phyloP scores from a whole-genome alignment of 441 rosid species.

The Brassica balearica region DNA sequence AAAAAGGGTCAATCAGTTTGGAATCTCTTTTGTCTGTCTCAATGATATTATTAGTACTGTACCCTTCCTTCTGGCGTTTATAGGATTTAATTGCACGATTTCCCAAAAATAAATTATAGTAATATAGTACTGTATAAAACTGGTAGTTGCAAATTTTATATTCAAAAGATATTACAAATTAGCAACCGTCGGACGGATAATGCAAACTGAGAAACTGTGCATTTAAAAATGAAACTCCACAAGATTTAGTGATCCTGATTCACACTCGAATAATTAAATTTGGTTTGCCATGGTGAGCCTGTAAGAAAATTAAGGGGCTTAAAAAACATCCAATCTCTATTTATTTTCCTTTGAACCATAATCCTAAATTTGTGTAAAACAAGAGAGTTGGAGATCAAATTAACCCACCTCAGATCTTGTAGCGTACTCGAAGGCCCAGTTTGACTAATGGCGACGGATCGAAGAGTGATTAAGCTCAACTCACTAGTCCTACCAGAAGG shows the following conservation, averaged over 20 bases:
- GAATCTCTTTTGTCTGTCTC: constrained; percentile 4
- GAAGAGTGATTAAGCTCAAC: no score
- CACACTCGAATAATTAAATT: neutral
- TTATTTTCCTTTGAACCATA: neutral
- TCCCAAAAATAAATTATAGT: no score
- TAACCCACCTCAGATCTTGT: neutral
- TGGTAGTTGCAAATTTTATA: neutral
- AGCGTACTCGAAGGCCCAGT: neutral
- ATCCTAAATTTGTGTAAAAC: neutral
- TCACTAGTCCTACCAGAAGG: no score
- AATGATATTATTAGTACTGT: neutral
- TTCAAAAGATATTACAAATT: no score
- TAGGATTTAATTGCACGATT: no score
- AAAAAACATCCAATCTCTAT: neutral
- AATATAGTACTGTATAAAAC: no score
- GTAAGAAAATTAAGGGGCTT: neutral
- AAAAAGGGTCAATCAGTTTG: constrained; percentile 16
- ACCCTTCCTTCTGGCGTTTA: neutral
- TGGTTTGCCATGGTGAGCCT: neutral
- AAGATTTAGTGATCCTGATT: neutral
- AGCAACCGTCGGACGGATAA: neutral
- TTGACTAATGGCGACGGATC: neutral
- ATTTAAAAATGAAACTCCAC: neutral
- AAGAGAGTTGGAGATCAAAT: neutral
- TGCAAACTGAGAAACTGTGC: neutral